phyloP scores from a whole-genome alignment of 495 filamentous ascomycete species.

The Tetracladium setigerum region DNA sequence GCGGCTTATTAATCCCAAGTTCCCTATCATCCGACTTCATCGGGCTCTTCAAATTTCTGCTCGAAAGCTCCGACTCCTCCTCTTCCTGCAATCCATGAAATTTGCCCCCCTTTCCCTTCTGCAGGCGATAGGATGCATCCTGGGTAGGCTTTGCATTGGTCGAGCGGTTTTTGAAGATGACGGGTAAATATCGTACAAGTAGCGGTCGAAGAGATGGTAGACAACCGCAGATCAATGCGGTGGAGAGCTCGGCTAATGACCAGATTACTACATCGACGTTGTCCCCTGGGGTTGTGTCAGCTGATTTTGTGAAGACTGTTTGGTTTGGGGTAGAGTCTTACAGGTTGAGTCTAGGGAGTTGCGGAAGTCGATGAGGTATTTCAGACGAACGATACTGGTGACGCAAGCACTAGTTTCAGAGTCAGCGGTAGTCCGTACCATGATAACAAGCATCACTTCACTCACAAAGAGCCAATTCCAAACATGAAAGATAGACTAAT shows the following conservation, averaged over 20 bases:
- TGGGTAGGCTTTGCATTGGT: too few species aligned
- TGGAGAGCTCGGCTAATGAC: constrained; percentile 39
- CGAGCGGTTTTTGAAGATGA: background rate
- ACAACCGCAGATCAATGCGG: constrained; percentile 39
- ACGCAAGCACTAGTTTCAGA: constrained; percentile 26
- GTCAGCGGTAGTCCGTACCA: background rate
- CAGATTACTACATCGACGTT: constrained; percentile 36
- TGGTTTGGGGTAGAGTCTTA: constrained; percentile 7
- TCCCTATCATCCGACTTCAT: too few species aligned
- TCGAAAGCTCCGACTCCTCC: too few species aligned
- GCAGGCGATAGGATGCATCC: too few species aligned
- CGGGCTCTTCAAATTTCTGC: too few species aligned
- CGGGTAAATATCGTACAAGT: constrained; percentile 10
- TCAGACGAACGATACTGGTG: constrained; percentile 32
- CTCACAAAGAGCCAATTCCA: constrained; percentile 28
- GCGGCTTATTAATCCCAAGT: too few species aligned
- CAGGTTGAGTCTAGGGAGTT: constrained; percentile 25
- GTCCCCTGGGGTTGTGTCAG: constrained; percentile 21
- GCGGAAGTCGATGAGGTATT: constrained; percentile 28
- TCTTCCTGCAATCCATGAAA: too few species aligned
- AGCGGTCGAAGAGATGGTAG: constrained; percentile 28
- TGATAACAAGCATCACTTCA: constrained; percentile 4
- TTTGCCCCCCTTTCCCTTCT: too few species aligned
- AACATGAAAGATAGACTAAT: constrained; percentile 30
- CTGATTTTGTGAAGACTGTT: background rate